Evolutionary conservation across 306 rosid species (phyloP).

Genomic region (apple (Malus domestica)): ASM211411v1 NC_041802.1:15722501-15723000

Average conservation of each 20-base stretch:
- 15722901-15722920: constrained; percentile 86
- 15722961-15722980: not conserved
- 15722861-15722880: constrained; percentile 79
- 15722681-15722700: constrained; percentile 43
- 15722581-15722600: constrained; percentile 83
- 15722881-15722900: constrained; percentile 70
- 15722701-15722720: not conserved
- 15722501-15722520: not conserved
- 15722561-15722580: constrained; percentile 77
- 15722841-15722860: constrained; percentile 69
- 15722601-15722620: constrained; percentile 69
- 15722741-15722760: not conserved
- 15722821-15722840: constrained; percentile 47
- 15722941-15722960: constrained; percentile 36
- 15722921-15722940: constrained; percentile 73
- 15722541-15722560: constrained; percentile 18
- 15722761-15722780: not conserved
- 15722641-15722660: constrained; percentile 76
- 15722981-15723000: not conserved
- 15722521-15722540: not conserved
- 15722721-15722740: not conserved
- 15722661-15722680: constrained; percentile 73
- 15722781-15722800: constrained; percentile 15
- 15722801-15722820: constrained; percentile 68
- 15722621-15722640: constrained; percentile 97